Evolutionary conservation across 2,329 filamentous ascomycete genomes (phyloP).

Genomic region (Torrubiella hemipterigena): DNA sequence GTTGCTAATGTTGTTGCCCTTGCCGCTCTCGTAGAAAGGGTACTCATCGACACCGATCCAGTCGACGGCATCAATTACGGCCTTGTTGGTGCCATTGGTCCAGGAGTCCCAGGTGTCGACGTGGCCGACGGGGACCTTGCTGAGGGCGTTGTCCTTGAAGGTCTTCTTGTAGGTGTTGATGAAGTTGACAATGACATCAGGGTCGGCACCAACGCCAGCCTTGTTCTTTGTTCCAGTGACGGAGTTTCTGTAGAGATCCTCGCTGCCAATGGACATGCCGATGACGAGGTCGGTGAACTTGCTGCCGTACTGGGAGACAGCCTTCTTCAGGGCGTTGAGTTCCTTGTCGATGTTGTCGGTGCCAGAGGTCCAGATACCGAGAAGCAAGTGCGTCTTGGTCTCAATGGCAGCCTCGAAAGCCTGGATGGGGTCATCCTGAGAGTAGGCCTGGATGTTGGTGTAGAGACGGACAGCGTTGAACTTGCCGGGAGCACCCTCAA

Average conservation of each 20-base stretch:
- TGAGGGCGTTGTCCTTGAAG: conserved; percentile 32
- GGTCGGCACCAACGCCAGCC: conserved; percentile 45
- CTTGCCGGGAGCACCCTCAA: conserved; percentile 33
- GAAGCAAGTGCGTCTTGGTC: conserved; percentile 48
- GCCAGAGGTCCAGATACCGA: conserved; percentile 52
- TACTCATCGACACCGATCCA: conserved; percentile 55
- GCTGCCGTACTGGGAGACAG: conserved; percentile 39
- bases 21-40: conserved; percentile 50
- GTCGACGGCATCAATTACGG: conserved; percentile 50
- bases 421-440: conserved; percentile 65
- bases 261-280: conserved; percentile 53
- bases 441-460: conserved; percentile 53
- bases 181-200: conserved; percentile 49
- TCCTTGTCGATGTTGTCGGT: conserved; percentile 44
- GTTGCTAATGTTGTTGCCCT: conserved; percentile 43
- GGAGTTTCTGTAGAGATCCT: conserved; percentile 53
- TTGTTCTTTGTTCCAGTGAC: conserved; percentile 51
- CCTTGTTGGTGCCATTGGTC: conserved; percentile 45
- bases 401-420: conserved; percentile 62
- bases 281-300: conserved; percentile 45
- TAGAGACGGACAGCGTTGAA: conserved; percentile 53
- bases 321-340: conserved; percentile 46
- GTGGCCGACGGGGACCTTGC: conserved; percentile 45
- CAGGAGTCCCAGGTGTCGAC: conserved; percentile 58
- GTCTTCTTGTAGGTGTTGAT: conserved; percentile 51